phyloP scores from a whole-genome alignment of 2,329 filamentous ascomycete species.

The Blastomyces silverae region DNA sequence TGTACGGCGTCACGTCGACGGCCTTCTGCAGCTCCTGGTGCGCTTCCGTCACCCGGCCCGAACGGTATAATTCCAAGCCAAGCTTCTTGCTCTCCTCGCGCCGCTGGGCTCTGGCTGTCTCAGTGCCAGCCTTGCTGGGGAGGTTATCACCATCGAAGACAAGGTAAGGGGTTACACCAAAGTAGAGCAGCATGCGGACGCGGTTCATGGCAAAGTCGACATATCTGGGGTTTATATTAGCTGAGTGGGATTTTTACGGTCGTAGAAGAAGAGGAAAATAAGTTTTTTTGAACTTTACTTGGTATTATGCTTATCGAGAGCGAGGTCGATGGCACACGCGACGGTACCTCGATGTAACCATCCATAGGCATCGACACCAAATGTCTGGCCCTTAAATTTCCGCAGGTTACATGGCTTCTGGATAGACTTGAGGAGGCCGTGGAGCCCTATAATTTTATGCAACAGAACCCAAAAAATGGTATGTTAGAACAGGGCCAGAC shows the following conservation, averaged over 20 bases:
- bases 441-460: slow-evolving; percentile 55
- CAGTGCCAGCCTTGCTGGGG: slow-evolving; percentile 85
- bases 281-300: slow-evolving; percentile 52
- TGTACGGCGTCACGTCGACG: slow-evolving; percentile 90
- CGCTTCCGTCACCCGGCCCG: slow-evolving; percentile 74
- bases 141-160: slow-evolving; percentile 95
- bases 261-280: neutral
- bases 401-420: slow-evolving; percentile 82
- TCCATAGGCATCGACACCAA: slow-evolving; percentile 95
- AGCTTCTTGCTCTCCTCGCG: slow-evolving; percentile 68
- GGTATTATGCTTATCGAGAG: slow-evolving; percentile 75
- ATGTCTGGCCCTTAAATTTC: slow-evolving; percentile 76
- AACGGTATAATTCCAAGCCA: slow-evolving; percentile 71
- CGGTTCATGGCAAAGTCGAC: slow-evolving; percentile 85
- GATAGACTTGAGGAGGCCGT: slow-evolving; percentile 91
- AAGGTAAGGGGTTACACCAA: slow-evolving; percentile 87
- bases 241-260: neutral
- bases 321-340: slow-evolving; percentile 83
- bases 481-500: neutral
- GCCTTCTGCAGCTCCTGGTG: slow-evolving; percentile 87
- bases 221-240: slow-evolving; percentile 52
- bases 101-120: slow-evolving; percentile 65
- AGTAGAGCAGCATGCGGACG: slow-evolving; percentile 89
- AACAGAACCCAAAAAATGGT: neutral
- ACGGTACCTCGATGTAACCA: slow-evolving; percentile 95